Conservation (phyloP, 805 yeast genomes). For the Pichia cabralensis region DNA sequence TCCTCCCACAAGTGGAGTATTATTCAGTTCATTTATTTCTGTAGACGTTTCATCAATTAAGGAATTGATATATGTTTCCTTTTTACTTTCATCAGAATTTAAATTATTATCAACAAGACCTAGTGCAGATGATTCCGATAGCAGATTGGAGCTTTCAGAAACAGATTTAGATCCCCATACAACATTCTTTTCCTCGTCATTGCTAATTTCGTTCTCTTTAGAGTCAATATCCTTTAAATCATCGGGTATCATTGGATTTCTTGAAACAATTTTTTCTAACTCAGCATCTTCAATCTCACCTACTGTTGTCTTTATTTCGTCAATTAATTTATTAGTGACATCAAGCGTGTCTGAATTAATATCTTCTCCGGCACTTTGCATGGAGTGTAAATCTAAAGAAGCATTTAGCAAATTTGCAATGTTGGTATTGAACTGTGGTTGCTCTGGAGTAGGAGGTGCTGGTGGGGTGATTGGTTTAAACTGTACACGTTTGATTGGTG, state of each 20-base stretch:
- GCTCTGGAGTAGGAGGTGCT: conserved; percentile 18
- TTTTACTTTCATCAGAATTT: background rate
- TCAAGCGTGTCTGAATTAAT: conserved; percentile 8
- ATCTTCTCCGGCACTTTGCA: conserved; percentile 6
- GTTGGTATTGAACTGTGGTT: conserved; percentile 11
- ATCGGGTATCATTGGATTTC: too few species aligned
- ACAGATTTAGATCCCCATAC: too few species aligned
- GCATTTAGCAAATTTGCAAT: conserved; percentile 3
- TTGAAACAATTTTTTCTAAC: background rate
- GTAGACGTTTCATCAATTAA: conserved; percentile 1
- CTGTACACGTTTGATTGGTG: background rate
- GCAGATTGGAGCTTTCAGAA: conserved; percentile 1
- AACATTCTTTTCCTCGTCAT: background rate
- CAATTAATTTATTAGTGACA: conserved; percentile 2
- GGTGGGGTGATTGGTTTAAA: conserved; percentile 13
- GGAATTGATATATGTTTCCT: conserved; percentile 2
- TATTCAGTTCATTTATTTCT: background rate
- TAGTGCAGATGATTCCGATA: conserved; percentile 4
- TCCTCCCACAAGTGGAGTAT: background rate
- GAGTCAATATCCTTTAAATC: too few species aligned
- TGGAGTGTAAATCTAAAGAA: conserved; percentile 1
- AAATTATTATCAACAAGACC: background rate
- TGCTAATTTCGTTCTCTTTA: too few species aligned
- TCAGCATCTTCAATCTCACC: conserved; percentile 1
- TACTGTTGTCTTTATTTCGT: background rate